These are phyloP conservation scores for Bolboschoenus planiculmis DNA, from an alignment of 176 grass and related monocot genomes.

Conservation along the genomic window DNA sequence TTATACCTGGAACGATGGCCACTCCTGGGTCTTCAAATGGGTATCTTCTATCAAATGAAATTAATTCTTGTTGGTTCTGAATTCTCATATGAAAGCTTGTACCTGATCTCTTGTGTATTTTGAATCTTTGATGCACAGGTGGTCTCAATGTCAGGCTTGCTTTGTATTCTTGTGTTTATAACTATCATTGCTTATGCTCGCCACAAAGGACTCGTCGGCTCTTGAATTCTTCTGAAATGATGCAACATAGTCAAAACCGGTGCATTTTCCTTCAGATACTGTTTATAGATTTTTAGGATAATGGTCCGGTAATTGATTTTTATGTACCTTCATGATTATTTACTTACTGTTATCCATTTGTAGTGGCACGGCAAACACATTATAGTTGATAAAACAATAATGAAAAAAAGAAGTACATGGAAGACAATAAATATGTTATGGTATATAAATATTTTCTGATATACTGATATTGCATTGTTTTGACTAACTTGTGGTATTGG, in stretches of 20 bases:
- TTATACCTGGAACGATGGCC: constrained; percentile 80
- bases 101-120: constrained; percentile 17
- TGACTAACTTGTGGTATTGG: too few relatives aligned
- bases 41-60: constrained; percentile 35
- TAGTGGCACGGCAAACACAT: not conserved
- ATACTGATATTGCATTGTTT: not conserved
- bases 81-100: not conserved
- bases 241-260: not conserved
- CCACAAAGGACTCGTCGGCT: constrained; percentile 96
- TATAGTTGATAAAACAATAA: constrained; percentile 7
- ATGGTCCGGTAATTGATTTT: constrained; percentile 16
- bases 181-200: constrained; percentile 86
- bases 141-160: constrained; percentile 55
- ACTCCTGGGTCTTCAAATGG: constrained; percentile 87
- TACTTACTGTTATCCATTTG: not conserved
- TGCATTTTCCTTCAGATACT: constrained; percentile 14
- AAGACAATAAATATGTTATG: not conserved
- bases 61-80: not conserved
- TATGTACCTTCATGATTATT: constrained; percentile 21
- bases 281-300: constrained; percentile 20
- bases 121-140: constrained; percentile 38
- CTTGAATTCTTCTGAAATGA: constrained; percentile 38
- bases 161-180: constrained; percentile 52
- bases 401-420: not conserved
- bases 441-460: not conserved